Conservation (phyloP, 495 filamentous ascomycete genomes). For the Podospora sp. region DNA sequence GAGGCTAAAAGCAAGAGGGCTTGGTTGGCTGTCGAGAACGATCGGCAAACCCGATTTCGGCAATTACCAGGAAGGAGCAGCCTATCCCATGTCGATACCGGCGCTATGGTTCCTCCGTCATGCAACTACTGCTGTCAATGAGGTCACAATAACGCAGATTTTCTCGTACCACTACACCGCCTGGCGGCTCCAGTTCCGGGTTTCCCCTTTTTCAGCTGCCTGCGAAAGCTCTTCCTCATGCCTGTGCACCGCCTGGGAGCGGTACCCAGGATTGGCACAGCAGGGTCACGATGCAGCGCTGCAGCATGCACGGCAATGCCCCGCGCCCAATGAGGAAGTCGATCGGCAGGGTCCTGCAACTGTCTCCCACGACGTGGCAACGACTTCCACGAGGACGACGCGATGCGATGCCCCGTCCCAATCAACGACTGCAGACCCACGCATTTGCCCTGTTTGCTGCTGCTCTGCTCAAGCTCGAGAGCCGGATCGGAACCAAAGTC, state of each 20-base stretch:
- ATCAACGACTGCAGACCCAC: neutral
- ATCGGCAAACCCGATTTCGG: neutral
- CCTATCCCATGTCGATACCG: neutral
- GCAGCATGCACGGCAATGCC: conserved; percentile 4
- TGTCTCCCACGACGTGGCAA: conserved; percentile 6
- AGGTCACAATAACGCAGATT: neutral
- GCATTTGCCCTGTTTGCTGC: neutral
- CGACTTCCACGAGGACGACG: conserved; percentile 2
- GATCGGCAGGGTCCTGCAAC: conserved; percentile 5
- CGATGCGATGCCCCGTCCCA: neutral
- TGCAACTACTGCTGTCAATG: neutral
- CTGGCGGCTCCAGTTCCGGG: neutral
- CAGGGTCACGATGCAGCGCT: neutral
- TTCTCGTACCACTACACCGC: neutral
- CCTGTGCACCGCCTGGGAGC: neutral
- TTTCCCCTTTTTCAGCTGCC: neutral
- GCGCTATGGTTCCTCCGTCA: neutral
- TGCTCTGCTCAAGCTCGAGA: neutral
- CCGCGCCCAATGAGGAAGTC: neutral
- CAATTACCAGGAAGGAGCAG: neutral
- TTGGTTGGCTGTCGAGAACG: neutral
- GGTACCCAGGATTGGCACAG: neutral
- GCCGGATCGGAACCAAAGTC: neutral
- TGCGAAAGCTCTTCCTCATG: neutral
- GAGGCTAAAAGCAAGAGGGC: too few species aligned